phyloP scores from a whole-genome alignment of 164 flowering plant genomes.

The Macadamia integrifolia region DNA sequence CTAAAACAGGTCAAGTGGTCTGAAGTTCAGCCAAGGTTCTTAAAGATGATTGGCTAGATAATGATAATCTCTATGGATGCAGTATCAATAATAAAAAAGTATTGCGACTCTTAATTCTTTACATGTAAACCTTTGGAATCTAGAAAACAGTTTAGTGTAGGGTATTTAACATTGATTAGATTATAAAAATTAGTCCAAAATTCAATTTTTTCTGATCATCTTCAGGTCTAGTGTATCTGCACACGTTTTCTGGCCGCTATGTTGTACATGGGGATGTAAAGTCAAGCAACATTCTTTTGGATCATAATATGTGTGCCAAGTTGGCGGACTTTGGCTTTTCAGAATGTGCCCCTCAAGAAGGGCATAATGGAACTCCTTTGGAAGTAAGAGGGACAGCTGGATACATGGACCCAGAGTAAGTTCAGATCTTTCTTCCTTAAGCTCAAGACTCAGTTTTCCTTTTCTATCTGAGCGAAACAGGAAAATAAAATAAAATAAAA shows the following conservation, averaged over 20 bases:
- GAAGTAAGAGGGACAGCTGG: constrained; percentile 90
- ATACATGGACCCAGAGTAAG: constrained; percentile 85
- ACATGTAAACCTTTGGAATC: too few species aligned
- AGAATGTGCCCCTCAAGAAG: constrained; percentile 82
- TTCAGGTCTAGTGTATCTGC: constrained; percentile 65
- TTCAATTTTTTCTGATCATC: constrained; percentile 6
- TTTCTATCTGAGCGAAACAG: background rate
- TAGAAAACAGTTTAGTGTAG: too few species aligned
- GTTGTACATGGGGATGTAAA: constrained; percentile 77
- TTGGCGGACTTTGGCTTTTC: constrained; percentile 81
- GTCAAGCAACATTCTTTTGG: constrained; percentile 82
- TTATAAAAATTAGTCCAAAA: background rate
- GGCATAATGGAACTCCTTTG: constrained; percentile 62
- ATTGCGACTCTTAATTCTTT: background rate
- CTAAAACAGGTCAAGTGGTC: too few species aligned
- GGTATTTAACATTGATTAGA: background rate
- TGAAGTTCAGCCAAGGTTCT: too few species aligned
- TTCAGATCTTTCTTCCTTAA: constrained; percentile 3
- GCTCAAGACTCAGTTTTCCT: background rate
- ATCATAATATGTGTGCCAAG: constrained; percentile 77
- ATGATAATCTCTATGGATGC: too few species aligned
- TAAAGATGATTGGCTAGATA: too few species aligned
- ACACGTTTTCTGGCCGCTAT: constrained; percentile 57
- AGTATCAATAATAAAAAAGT: too few species aligned
- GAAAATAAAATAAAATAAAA: too few species aligned